These are phyloP conservation scores for Hymenoscyphus repandus DNA, from an alignment of 2,329 filamentous ascomycete species.

Conservation along the genomic window DNA sequence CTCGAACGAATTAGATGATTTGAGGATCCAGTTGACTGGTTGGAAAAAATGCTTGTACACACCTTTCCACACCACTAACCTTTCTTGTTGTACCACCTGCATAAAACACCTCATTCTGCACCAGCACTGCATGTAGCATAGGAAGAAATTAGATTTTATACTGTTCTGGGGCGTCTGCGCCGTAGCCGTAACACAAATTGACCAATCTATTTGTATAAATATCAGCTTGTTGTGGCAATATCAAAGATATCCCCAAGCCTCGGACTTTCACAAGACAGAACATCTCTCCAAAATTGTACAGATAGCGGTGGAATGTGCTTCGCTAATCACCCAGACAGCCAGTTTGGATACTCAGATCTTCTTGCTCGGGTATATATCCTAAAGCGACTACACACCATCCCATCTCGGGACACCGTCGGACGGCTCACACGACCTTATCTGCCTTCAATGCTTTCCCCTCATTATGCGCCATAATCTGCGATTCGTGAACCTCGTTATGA, in stretches of 20 bases:
- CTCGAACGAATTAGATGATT: slow-evolving; percentile 18
- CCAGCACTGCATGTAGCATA: slow-evolving; percentile 30
- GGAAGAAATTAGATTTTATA: slow-evolving; percentile 16
- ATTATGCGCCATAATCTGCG: too few species aligned
- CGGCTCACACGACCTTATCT: background rate
- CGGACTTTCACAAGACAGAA: slow-evolving; percentile 16
- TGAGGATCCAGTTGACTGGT: slow-evolving; percentile 4
- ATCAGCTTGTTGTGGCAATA: background rate
- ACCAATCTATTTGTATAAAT: background rate
- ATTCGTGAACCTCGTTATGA: too few species aligned
- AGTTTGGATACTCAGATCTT: background rate
- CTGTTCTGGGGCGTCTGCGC: background rate
- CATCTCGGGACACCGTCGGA: background rate
- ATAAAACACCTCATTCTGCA: slow-evolving; percentile 21
- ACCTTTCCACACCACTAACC: slow-evolving; percentile 11
- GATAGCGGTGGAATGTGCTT: background rate
- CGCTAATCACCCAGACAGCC: background rate
- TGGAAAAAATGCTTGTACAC: slow-evolving; percentile 22
- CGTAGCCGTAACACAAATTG: background rate
- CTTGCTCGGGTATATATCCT: background rate
- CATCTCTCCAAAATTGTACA: background rate
- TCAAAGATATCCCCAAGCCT: background rate
- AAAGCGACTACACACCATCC: background rate
- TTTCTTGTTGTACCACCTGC: slow-evolving; percentile 26
- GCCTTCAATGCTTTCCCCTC: background rate